These are phyloP conservation scores for Pseudogymnoascus sp. DNA, from an alignment of 2,329 filamentous ascomycete genomes.

Conservation along the genomic window DNA sequence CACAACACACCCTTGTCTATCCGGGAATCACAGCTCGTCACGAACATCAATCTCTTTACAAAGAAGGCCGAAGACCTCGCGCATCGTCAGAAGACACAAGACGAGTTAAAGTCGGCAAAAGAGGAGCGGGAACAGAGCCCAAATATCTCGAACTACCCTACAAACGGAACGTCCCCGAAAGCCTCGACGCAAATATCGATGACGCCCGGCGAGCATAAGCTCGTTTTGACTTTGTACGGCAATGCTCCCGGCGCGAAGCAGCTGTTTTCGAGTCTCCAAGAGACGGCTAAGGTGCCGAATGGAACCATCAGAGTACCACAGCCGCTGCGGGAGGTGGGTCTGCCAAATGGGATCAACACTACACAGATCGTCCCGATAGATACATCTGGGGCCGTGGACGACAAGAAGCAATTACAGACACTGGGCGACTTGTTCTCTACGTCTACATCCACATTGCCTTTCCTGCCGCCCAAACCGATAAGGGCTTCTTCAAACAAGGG, in stretches of 20 bases:
- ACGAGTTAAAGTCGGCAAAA: conserved; percentile 33
- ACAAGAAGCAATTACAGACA: conserved; percentile 53
- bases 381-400: conserved; percentile 33
- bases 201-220: conserved; percentile 40
- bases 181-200: conserved; percentile 28
- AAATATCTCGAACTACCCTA: conserved; percentile 2
- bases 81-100: conserved; percentile 52
- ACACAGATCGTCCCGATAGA: conserved; percentile 57
- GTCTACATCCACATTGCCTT: conserved; percentile 54
- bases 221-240: conserved; percentile 71
- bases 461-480: conserved; percentile 66
- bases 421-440: conserved; percentile 70
- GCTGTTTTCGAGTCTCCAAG: conserved; percentile 79
- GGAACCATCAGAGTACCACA: conserved; percentile 27
- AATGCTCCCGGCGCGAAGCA: conserved; percentile 68
- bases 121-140: conserved; percentile 17
- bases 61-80: conserved; percentile 57
- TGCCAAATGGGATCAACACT: conserved; percentile 69
- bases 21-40: conserved; percentile 21
- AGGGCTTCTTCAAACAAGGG: conserved; percentile 60
- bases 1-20: conserved; percentile 21
- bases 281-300: conserved; percentile 35
- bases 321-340: conserved; percentile 53
- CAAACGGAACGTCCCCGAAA: conserved; percentile 18
- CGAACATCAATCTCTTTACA: conserved; percentile 42